phyloP scores from a whole-genome alignment of 768 basidiomycete species.

The Pleurotus djamor region DNA sequence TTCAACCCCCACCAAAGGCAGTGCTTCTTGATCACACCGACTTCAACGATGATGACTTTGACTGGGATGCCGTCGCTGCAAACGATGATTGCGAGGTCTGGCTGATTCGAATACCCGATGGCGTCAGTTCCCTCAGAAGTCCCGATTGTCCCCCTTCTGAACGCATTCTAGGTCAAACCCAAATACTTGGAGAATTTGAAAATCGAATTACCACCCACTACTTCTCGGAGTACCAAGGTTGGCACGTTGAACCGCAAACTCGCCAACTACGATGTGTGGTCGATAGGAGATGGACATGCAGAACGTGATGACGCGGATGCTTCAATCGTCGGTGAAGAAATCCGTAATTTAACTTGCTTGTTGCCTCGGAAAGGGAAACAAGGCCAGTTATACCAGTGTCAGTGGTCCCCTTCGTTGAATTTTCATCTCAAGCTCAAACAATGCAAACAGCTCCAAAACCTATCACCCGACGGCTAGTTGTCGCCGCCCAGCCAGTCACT shows the following conservation, averaged over 20 bases:
- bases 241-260: slow-evolving; percentile 54
- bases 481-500: slow-evolving; percentile 49
- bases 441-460: slow-evolving; percentile 51
- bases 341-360: slow-evolving; percentile 57
- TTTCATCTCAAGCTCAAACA: not conserved
- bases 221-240: slow-evolving; percentile 33
- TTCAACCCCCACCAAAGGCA: slow-evolving; percentile 54
- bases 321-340: slow-evolving; percentile 57
- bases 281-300: slow-evolving; percentile 33
- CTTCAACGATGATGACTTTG: slow-evolving; percentile 52
- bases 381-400: slow-evolving; percentile 60
- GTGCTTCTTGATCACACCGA: slow-evolving; percentile 38
- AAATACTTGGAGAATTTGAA: slow-evolving; percentile 56
- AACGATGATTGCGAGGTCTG: slow-evolving; percentile 66
- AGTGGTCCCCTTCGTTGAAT: slow-evolving; percentile 5
- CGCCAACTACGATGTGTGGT: slow-evolving; percentile 65
- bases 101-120: slow-evolving; percentile 67
- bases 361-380: slow-evolving; percentile 61
- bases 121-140: slow-evolving; percentile 35
- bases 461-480: slow-evolving; percentile 54
- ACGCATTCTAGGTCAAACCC: slow-evolving; percentile 50
- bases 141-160: not conserved
- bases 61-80: slow-evolving; percentile 62
- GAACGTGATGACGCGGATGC: slow-evolving; percentile 27
- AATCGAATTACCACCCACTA: slow-evolving; percentile 41